Percentiles rank a stretch among this genome's conserved stretches.
These are phyloP conservation scores for Saccharomyces eubayanus DNA, from an alignment of 805 yeast genomes.

Conservation along the genomic window DNA sequence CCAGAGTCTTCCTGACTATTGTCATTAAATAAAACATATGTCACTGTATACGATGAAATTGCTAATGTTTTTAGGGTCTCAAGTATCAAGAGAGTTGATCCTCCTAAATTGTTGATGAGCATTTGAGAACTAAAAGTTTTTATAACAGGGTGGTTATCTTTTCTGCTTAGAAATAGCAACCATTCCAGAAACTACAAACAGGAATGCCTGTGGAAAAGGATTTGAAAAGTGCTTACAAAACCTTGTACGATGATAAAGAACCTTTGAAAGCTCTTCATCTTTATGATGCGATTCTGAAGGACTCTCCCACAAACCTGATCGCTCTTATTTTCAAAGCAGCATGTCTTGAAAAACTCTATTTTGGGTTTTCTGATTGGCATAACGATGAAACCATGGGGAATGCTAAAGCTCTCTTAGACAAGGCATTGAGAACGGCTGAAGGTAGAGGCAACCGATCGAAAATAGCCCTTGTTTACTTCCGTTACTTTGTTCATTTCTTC, in stretches of 20 bases:
- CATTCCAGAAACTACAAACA: background rate
- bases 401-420: constrained; percentile 26
- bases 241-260: constrained; percentile 39
- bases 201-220: constrained; percentile 25
- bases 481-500: constrained; percentile 42
- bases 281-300: constrained; percentile 35
- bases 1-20: background rate
- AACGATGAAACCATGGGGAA: constrained; percentile 37
- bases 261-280: constrained; percentile 38
- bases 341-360: constrained; percentile 38
- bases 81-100: background rate
- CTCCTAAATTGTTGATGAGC: background rate
- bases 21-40: background rate
- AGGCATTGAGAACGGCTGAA: constrained; percentile 40
- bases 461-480: constrained; percentile 41
- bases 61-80: background rate
- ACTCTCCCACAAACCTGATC: constrained; percentile 38
- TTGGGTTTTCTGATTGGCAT: constrained; percentile 35
- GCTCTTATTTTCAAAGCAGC: constrained; percentile 44
- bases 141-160: background rate
- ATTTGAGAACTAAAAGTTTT: background rate
- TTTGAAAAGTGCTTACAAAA: constrained; percentile 38
- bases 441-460: constrained; percentile 39
- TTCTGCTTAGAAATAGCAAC: background rate
- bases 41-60: background rate